Conservation (phyloP, 1,284 basidiomycete species). For the Cryptococcus floricola region DNA sequence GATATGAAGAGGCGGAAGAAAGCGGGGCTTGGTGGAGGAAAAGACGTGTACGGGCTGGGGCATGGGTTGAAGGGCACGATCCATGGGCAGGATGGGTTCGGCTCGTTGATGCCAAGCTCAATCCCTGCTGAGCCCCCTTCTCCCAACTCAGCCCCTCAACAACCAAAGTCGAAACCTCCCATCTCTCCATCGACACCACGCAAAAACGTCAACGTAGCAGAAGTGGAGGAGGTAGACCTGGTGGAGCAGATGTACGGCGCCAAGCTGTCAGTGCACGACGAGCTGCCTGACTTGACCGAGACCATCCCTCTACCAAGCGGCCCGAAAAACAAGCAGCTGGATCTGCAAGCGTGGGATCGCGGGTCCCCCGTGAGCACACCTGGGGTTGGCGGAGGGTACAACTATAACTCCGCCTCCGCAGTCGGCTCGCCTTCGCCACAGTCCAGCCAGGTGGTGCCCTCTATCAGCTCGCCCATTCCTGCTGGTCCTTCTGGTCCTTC, state of each 20-base stretch:
- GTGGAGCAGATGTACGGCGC: conserved; percentile 88
- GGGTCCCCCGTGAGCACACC: conserved; percentile 13
- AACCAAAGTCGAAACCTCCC: not conserved
- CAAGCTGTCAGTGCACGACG: conserved; percentile 65
- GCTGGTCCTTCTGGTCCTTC: not conserved
- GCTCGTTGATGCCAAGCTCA: conserved; percentile 23
- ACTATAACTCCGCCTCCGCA: not conserved
- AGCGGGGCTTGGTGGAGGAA: conserved; percentile 14
- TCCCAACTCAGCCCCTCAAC: not conserved
- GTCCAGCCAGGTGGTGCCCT: not conserved
- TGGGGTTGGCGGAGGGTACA: not conserved
- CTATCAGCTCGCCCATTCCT: not conserved
- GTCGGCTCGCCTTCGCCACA: not conserved
- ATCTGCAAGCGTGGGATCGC: conserved; percentile 68
- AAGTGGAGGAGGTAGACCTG: conserved; percentile 85
- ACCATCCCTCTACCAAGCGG: conserved; percentile 70
- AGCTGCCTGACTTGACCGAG: conserved; percentile 69
- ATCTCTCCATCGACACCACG: not conserved
- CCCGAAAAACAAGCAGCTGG: conserved; percentile 85
- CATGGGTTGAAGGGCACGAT: conserved; percentile 2
- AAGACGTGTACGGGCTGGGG: not conserved
- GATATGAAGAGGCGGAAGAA: conserved; percentile 48
- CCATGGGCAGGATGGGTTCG: conserved; percentile 16
- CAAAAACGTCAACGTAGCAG: conserved; percentile 38
- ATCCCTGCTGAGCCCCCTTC: conserved; percentile 4